Evolutionary conservation across 345 rosid species (phyloP).

Genomic region (Melaleuca quinquenervia): DNA sequence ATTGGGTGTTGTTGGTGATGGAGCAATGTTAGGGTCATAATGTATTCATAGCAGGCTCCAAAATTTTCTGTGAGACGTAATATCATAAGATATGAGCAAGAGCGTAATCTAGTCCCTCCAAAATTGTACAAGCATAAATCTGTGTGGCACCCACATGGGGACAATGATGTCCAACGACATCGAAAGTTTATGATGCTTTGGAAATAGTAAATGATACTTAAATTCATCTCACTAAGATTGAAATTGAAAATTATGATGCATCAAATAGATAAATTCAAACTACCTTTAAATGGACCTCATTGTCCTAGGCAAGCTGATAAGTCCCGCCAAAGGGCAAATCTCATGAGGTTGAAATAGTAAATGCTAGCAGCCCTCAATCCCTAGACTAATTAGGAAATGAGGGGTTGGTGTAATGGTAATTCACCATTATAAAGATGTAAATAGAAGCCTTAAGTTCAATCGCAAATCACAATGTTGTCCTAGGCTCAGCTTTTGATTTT

Average conservation of each 20-base stretch:
- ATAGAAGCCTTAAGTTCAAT: background rate
- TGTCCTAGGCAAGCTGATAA: background rate
- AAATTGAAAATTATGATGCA: background rate
- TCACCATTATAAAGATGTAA: background rate
- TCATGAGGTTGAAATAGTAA: background rate
- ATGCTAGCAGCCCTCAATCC: background rate
- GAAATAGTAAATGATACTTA: background rate
- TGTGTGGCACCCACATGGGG: background rate
- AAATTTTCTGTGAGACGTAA: too few relatives aligned
- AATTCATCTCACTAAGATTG: background rate
- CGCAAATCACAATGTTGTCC: background rate
- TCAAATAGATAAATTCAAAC: accelerated
- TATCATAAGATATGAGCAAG: background rate
- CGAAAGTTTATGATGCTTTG: background rate
- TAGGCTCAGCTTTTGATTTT: background rate
- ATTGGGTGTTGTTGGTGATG: background rate
- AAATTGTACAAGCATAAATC: background rate
- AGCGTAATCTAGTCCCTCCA: background rate
- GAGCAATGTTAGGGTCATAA: background rate
- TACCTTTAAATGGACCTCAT: background rate
- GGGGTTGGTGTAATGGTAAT: too few relatives aligned
- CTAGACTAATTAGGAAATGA: background rate
- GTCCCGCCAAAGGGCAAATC: background rate
- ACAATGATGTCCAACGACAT: background rate
- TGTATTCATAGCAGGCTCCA: accelerated